Evolutionary conservation across 305 asterid genomes (phyloP).

Genomic region (Plantago coronopus): DNA sequence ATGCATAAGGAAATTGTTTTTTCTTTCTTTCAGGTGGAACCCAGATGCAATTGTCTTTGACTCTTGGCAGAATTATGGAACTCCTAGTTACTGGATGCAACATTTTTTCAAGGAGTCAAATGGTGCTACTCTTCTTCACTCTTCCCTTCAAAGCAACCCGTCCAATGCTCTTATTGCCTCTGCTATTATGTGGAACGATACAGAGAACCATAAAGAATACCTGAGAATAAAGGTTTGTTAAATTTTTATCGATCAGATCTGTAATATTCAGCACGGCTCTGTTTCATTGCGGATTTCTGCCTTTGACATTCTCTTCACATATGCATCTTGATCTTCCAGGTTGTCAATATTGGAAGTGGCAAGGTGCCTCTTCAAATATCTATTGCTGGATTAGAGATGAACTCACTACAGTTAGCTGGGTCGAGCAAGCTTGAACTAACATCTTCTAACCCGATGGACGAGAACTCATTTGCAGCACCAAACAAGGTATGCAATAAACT

Average conservation of each 20-base stretch:
- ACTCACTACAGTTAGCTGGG: slow-evolving; percentile 37
- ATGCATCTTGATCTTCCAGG: slow-evolving; percentile 33
- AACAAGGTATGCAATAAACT: slow-evolving; percentile 43
- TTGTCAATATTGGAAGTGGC: slow-evolving; percentile 56
- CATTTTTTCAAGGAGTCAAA: slow-evolving; percentile 84
- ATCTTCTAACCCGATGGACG: slow-evolving; percentile 59
- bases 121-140: slow-evolving; percentile 74
- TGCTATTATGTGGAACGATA: slow-evolving; percentile 42
- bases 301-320: not conserved
- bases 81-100: slow-evolving; percentile 99
- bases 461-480: slow-evolving; percentile 67
- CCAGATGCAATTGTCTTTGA: slow-evolving; percentile 91
- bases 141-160: slow-evolving; percentile 49
- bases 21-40: slow-evolving; percentile 46
- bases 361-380: slow-evolving; percentile 8
- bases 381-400: slow-evolving; percentile 36
- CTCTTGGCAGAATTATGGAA: slow-evolving; percentile 73
- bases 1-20: slow-evolving; percentile 3
- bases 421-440: slow-evolving; percentile 53
- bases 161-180: slow-evolving; percentile 62
- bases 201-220: slow-evolving; percentile 8
- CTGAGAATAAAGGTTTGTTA: no score
- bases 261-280: no score
- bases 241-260: no score
- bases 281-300: not conserved